Evolutionary conservation across 495 filamentous ascomycete species (phyloP).

Genomic region (Penicillium macrosclerotiorum): DNA sequence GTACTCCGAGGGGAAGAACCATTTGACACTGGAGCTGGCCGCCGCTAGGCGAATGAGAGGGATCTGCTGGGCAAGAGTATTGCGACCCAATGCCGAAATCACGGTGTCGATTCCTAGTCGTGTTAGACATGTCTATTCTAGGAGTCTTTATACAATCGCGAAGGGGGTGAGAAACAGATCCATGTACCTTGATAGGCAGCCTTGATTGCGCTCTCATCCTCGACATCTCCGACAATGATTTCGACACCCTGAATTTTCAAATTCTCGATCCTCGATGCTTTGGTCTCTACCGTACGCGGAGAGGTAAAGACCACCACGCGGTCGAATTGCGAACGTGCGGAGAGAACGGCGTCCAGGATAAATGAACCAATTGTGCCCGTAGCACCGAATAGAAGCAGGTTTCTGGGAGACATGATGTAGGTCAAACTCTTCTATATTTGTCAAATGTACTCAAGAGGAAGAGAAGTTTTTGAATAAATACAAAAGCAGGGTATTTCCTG

Average conservation of each 20-base stretch:
- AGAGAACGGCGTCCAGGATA: slow-evolving; percentile 59
- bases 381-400: slow-evolving; percentile 67
- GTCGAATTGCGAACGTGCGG: slow-evolving; percentile 49
- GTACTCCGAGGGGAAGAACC: slow-evolving; percentile 72
- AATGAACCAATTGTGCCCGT: slow-evolving; percentile 66
- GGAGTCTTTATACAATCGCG: neutral
- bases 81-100: slow-evolving; percentile 62
- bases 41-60: slow-evolving; percentile 58
- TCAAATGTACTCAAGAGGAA: neutral
- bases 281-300: slow-evolving; percentile 42
- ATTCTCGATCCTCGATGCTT: slow-evolving; percentile 32
- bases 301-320: slow-evolving; percentile 66
- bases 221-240: slow-evolving; percentile 59
- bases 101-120: slow-evolving; percentile 57
- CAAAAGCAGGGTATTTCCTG: slow-evolving; percentile 1
- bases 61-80: slow-evolving; percentile 56
- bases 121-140: neutral
- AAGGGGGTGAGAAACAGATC: neutral
- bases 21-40: slow-evolving; percentile 51
- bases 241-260: slow-evolving; percentile 51
- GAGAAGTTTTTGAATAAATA: neutral
- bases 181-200: slow-evolving; percentile 51
- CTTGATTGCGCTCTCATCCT: slow-evolving; percentile 48
- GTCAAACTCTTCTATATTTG: neutral
- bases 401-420: slow-evolving; percentile 23